Base-by-base conservation (phyloP, 257 asterid genomes). In the Solanum clarkiae region DNA sequence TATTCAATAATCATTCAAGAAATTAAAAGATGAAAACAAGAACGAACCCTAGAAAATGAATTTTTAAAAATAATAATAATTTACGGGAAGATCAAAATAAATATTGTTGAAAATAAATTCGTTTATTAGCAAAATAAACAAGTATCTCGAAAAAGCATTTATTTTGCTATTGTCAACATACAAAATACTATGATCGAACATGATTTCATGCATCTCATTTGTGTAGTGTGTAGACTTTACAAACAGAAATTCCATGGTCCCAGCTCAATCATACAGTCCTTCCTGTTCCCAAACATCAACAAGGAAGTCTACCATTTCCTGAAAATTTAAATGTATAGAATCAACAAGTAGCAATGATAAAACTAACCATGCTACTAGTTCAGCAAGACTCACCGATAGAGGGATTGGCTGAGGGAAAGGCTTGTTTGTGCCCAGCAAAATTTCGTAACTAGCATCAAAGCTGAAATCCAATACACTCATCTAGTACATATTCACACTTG, bases 391-490 rank as follows among this genome's bases (percentile, higher is more conserved):
- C 88, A 96, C 99, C 71, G 97, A 66, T 87, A 96, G 89, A 20
- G 97, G 98, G 86, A 95, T 91, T 49, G 97, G 94, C 80, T 90
- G 95, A 26, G 97, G 94, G 82, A 96, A 94, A 60, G 96, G 95
- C 86, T 93, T 96, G 91, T 90, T 94, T 57, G 93, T 90, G 80
- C 97, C 96, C 5, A 96, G 98, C 92, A 96, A 90, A 84, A 90
- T 91, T 80, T 96, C 98, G 44, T 95, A 95, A 24, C 93, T 94
- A 57, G 93, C 90, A 87, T 93, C 89, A 93, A 92, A 92, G 88
- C 99, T 95, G 93, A 91, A 91, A 87, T 80, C 56, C 10, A 42
- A 77, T 26, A 53, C 82, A 51, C 63, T 15, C 24, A 77, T 77
- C 45, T 24, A 10, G 6, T 14, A 77, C 26, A 51, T 77, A 77